Conservation (phyloP, 148 eudicot species). For the Rhododendron kiyosumense region DNA sequence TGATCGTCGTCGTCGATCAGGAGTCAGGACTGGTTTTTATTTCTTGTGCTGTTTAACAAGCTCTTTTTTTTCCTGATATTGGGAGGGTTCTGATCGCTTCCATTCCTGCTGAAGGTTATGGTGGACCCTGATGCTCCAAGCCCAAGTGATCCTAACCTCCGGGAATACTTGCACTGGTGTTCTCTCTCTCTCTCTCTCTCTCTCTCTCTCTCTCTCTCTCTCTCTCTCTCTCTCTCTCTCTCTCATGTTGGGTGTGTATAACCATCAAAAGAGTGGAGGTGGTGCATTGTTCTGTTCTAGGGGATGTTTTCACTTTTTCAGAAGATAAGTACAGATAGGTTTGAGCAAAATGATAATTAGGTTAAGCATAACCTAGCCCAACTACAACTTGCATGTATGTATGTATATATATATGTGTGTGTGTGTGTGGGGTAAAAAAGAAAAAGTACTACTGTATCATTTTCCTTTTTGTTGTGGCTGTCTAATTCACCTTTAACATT, state of each 20-base stretch:
- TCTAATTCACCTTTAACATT: neutral
- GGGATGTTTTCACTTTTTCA: neutral
- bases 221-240: neutral
- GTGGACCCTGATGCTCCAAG: slow-evolving; percentile 97
- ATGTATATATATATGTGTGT: too few species aligned
- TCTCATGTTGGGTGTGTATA: neutral
- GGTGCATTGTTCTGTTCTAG: neutral
- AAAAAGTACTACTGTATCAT: too few species aligned
- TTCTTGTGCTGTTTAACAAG: too few species aligned
- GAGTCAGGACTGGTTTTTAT: too few species aligned
- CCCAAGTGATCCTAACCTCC: slow-evolving; percentile 70
- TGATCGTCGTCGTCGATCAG: too few species aligned
- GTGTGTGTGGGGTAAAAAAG: too few species aligned
- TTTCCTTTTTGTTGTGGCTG: neutral
- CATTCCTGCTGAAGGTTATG: slow-evolving; percentile 47
- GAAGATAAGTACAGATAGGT: neutral
- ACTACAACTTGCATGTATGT: too few species aligned
- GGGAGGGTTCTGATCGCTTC: neutral
- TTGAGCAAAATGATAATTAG: neutral
- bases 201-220: slow-evolving; percentile 5
- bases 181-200: slow-evolving; percentile 7
- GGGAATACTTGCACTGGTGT: slow-evolving; percentile 88
- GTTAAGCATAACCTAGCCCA: neutral
- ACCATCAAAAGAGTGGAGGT: neutral
- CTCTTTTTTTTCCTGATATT: too few species aligned